Base-by-base conservation (phyloP, 1,139 yeast genomes). In the Lodderomyces oxycetoniae region DNA sequence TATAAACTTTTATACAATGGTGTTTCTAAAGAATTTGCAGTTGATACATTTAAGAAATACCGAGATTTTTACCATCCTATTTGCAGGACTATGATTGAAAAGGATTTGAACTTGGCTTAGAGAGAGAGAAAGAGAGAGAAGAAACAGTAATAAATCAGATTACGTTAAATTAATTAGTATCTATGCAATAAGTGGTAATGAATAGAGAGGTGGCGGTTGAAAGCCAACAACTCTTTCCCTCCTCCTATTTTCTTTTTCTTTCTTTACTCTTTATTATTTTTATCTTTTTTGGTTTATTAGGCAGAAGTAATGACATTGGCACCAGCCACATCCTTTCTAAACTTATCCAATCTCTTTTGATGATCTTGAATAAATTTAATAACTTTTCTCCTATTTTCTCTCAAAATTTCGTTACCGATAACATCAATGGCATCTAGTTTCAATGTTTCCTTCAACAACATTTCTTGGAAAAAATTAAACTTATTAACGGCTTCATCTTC, bases 381-480 rank as follows among this genome's bases (percentile, higher is more conserved):
- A 8, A 73, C 71, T 38, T 66, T 69, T 52, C 75, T 80, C 47
- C 93, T 68, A 48, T 68, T 67, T 29, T 63, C 64, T 47, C 85
- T 73, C 45, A 82, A 61, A 4, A 65, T 61, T 1, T 61, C 69
- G 46, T 74, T 72, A 29, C 70, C 55, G 52, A 58, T 43, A 46
- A 72, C 69, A 37, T 82, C 87, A 27, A 83, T 64, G 2, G 72
- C 79, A 47, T 83, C 93, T 40, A 83, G 62, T 40, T 71, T 74
- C 67, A 83, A 67, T 46, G 81, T 57, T 45, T 80, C 70, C 50
- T 82, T 81, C 52, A 82, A 62, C 34, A 82, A 59, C 70, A 73
- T 72, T 51, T 83, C 93, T 44, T 77, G 80, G 50, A 68, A 77
- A 50, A 66, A 82, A 35, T 74, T 71, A 46, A 66, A 71, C 49